A percentile compares a stretch with the other conserved stretches of the same genome.
Evolutionary conservation across 179 eudicot species (phyloP).

Genomic region (Monotropa hypopitys): DNA sequence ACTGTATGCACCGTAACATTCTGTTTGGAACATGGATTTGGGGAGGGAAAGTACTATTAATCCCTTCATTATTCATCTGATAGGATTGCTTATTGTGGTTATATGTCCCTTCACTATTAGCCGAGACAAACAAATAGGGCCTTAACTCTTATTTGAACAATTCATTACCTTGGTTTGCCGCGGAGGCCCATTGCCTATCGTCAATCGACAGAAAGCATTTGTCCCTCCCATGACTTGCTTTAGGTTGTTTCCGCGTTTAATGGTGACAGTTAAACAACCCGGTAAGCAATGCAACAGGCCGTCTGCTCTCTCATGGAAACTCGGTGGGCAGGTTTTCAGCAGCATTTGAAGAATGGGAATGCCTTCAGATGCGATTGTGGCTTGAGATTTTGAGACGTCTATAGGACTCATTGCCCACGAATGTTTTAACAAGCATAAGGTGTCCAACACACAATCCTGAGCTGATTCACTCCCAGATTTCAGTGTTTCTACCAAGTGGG

Average conservation of each 20-base stretch:
- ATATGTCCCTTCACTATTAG: background rate
- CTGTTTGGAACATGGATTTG: background rate
- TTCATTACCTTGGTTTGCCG: constrained; percentile 56
- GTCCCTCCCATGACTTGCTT: constrained; percentile 55
- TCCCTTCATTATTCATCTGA: too few species aligned
- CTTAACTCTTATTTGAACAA: background rate
- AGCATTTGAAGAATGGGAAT: constrained; percentile 65
- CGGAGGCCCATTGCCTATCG: constrained; percentile 56
- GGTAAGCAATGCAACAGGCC: constrained; percentile 57
- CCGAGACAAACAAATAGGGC: background rate
- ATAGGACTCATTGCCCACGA: constrained; percentile 62
- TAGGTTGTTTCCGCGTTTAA: constrained; percentile 50
- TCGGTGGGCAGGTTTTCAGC: constrained; percentile 56
- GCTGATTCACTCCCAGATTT: constrained; percentile 55
- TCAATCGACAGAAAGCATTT: constrained; percentile 54
- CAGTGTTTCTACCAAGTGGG: constrained; percentile 55
- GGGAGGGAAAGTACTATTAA: too few species aligned
- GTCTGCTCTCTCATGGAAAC: constrained; percentile 62
- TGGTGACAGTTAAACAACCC: constrained; percentile 60
- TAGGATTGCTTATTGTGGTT: background rate
- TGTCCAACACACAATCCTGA: constrained; percentile 49
- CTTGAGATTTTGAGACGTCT: constrained; percentile 53
- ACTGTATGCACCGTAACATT: too few species aligned
- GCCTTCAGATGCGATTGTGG: constrained; percentile 56
- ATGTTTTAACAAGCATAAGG: constrained; percentile 46